phyloP scores from a whole-genome alignment of 768 basidiomycete species.

The Chalciporus sphaerocephalus region DNA sequence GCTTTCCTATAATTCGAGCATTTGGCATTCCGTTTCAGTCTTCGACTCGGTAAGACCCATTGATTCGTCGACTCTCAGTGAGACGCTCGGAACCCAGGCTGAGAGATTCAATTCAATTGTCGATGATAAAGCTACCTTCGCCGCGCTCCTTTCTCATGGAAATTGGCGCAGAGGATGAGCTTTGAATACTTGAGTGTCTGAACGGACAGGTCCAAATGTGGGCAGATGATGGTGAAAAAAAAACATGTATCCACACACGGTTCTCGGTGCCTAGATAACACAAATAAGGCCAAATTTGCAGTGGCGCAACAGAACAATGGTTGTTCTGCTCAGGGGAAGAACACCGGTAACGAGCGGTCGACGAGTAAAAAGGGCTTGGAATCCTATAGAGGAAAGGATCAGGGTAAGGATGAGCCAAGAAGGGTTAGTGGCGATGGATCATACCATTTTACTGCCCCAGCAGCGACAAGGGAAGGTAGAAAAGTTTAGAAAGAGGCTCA shows the following conservation, averaged over 20 bases:
- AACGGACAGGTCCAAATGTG: not conserved
- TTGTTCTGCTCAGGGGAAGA: not conserved
- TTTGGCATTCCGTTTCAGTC: not conserved
- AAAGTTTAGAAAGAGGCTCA: constrained; percentile 3
- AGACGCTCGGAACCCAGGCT: not conserved
- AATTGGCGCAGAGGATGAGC: not conserved
- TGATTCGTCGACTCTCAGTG: not conserved
- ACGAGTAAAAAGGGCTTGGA: not conserved
- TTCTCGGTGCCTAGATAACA: constrained; percentile 17
- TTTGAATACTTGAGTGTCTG: not conserved
- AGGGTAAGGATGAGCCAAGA: not conserved
- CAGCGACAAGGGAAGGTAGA: not conserved
- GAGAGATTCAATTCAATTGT: not conserved
- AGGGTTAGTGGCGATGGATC: not conserved
- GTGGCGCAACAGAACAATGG: not conserved
- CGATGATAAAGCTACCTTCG: not conserved
- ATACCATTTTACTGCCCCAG: not conserved
- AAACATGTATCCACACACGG: too few relatives aligned
- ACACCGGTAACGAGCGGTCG: constrained; percentile 1
- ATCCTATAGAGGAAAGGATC: constrained; percentile 3
- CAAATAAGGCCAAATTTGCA: constrained; percentile 13
- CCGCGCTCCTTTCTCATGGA: not conserved
- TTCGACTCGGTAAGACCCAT: not conserved
- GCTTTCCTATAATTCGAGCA: not conserved
- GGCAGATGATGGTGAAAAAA: not conserved